Evolutionary conservation across 106 monocot genomes (phyloP), one percentile per base, ranked within the genome.

Genomic region (Iris macrosiphon): DNA sequence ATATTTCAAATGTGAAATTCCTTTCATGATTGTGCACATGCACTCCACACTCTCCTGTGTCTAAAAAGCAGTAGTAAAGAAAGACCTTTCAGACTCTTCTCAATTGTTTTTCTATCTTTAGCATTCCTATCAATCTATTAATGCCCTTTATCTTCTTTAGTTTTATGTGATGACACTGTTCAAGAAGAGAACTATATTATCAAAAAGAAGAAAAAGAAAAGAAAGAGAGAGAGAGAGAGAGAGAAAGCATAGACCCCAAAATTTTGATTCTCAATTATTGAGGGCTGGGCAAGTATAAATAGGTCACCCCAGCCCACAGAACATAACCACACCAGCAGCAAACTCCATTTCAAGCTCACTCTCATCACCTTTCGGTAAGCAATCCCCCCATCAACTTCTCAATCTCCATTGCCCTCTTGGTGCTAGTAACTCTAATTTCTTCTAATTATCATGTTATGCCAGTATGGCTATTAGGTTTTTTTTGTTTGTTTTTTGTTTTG

Each of bases 181-280:
- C 65, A 65, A 65, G 52, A 45, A 65, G 31, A 35, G 24, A 45
- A 45, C 60, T 29, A 29, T 29, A 7, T 13, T 8, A n/a, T 33
- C 31, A 15, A n/a, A 57, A 56, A 54, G 18, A 34, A 61, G 41
- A 51, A 52, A 51, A 23, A 75, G 21, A 27, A 20, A 47, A 42
- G 14, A 26, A 39, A 40, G 41, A 41, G 2, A n/a, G 24, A 39
- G n/a, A 28, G 4, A 25, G 11, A 41, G 30, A 66, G 45, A 25
- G 11, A 41, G 30, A 66, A 40, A 68, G 60, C 74, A 60, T 42
- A n/a, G n/a, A n/a, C 54, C 41, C 45, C 73, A 47, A 60, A 22
- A 66, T 58, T 49, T 67, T 71, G 75, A 75, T 75, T 80, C 74
- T 42, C 75, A 40, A 80, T 66, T 57, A 71, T 80, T 67, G 63